Percentiles rank a stretch among this genome's conserved stretches.
phyloP scores from a whole-genome alignment of 768 basidiomycete species.

The Podaxis mareebaensis region DNA sequence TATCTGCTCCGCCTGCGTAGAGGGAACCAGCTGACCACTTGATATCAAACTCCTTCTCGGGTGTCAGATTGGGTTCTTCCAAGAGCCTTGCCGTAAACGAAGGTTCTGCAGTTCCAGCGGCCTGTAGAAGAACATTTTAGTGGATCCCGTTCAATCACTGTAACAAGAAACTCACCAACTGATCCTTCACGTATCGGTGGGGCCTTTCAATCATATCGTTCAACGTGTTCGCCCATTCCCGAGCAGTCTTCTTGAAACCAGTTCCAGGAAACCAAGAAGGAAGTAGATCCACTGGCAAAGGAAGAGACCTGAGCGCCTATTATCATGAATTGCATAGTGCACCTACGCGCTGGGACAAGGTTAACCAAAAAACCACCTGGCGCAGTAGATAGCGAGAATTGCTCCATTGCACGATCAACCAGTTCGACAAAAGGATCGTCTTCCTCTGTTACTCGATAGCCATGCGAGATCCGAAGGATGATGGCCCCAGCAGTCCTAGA shows the following conservation, averaged over 20 bases:
- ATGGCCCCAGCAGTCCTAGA: conserved; percentile 43
- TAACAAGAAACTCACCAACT: conserved; percentile 36
- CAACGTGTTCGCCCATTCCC: conserved; percentile 42
- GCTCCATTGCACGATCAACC: conserved; percentile 38
- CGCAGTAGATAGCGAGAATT: conserved; percentile 40
- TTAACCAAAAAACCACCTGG: conserved; percentile 51
- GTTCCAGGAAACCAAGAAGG: conserved; percentile 62
- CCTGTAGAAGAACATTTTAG: conserved; percentile 18
- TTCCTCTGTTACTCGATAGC: conserved; percentile 39
- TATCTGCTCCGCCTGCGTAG: conserved; percentile 49
- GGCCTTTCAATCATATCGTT: conserved; percentile 48
- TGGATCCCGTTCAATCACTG: neutral
- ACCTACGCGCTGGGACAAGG: conserved; percentile 46
- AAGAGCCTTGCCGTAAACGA: conserved; percentile 37
- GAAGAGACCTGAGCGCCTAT: neutral
- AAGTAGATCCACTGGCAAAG: conserved; percentile 41
- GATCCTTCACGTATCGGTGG: conserved; percentile 41
- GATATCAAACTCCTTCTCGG: conserved; percentile 36
- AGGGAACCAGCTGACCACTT: conserved; percentile 49
- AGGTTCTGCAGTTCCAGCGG: conserved; percentile 31
- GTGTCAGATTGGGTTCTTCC: conserved; percentile 27
- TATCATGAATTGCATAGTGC: neutral
- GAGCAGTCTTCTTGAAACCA: conserved; percentile 49
- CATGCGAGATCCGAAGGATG: conserved; percentile 45
- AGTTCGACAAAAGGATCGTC: conserved; percentile 40